A percentile compares a stretch with the other conserved stretches of the same genome.
phyloP scores from a whole-genome alignment of 202 grass and related monocot genomes.

The Schoenoplectus triqueter region DNA sequence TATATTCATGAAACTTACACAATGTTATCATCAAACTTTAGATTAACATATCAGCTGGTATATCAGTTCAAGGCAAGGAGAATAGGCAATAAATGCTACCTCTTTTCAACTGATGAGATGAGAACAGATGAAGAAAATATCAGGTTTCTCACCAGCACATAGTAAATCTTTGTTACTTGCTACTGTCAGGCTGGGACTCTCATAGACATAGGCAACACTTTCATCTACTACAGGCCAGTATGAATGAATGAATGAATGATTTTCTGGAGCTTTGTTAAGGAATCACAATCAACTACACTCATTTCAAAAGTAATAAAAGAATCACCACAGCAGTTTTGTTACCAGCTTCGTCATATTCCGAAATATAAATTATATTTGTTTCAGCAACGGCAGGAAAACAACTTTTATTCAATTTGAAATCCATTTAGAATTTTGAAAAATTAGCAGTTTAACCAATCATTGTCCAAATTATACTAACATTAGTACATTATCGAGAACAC shows the following conservation, averaged over 20 bases:
- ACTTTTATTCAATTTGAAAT: neutral
- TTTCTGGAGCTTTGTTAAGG: neutral
- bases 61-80: too few species aligned
- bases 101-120: too few species aligned
- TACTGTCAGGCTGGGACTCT: neutral
- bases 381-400: neutral
- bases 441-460: neutral
- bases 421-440: neutral
- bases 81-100: too few species aligned
- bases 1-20: neutral
- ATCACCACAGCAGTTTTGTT: neutral
- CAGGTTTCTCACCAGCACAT: too few species aligned
- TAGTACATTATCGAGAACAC: too few species aligned
- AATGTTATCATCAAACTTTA: neutral
- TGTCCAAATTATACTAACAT: neutral
- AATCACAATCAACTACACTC: neutral
- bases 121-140: too few species aligned
- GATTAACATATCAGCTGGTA: too few species aligned
- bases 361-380: neutral
- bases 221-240: too few species aligned
- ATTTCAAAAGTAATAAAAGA: too few species aligned
- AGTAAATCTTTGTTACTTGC: neutral
- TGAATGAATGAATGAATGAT: neutral
- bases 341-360: neutral
- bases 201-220: too few species aligned